Conservation (phyloP, 1,284 basidiomycete genomes). For the Apiotrichum mycotoxinovorans region DNA sequence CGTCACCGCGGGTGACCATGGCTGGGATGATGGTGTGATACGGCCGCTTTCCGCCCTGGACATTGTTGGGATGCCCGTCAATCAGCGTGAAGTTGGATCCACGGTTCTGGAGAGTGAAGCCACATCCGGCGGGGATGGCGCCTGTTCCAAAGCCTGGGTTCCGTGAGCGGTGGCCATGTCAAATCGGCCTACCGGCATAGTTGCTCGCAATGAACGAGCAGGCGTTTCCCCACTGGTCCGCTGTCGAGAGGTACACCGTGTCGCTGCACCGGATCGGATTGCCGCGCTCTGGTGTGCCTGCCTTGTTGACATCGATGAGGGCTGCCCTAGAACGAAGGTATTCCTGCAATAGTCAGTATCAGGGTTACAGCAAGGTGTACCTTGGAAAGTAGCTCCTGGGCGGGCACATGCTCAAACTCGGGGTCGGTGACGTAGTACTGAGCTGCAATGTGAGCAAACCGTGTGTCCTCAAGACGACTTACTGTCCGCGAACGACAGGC, state of each 20-base stretch:
- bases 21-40: slow-evolving; percentile 94
- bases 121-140: slow-evolving; percentile 87
- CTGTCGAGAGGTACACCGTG: slow-evolving; percentile 87
- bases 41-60: slow-evolving; percentile 78
- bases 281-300: slow-evolving; percentile 65
- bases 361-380: slow-evolving; percentile 45
- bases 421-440: slow-evolving; percentile 88
- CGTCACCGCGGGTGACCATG: slow-evolving; percentile 68
- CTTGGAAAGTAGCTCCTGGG: slow-evolving; percentile 74
- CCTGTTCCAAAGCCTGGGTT: slow-evolving; percentile 54
- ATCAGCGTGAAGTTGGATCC: slow-evolving; percentile 77
- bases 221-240: slow-evolving; percentile 86
- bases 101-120: slow-evolving; percentile 93
- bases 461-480: neutral
- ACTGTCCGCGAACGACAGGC: slow-evolving; percentile 42
- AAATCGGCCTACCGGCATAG: slow-evolving; percentile 62
- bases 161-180: neutral
- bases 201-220: slow-evolving; percentile 81
- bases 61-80: slow-evolving; percentile 76
- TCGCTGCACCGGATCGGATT: slow-evolving; percentile 62
- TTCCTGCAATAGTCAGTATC: slow-evolving; percentile 52
- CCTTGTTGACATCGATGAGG: slow-evolving; percentile 67
- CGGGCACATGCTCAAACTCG: slow-evolving; percentile 66
- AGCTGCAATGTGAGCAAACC: slow-evolving; percentile 32
- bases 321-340: slow-evolving; percentile 78